Evolutionary conservation across 139 green algal species (phyloP), one percentile per base, ranked within the genome.

Genomic region (Auxenochlorella pyrenoidosa): DNA sequence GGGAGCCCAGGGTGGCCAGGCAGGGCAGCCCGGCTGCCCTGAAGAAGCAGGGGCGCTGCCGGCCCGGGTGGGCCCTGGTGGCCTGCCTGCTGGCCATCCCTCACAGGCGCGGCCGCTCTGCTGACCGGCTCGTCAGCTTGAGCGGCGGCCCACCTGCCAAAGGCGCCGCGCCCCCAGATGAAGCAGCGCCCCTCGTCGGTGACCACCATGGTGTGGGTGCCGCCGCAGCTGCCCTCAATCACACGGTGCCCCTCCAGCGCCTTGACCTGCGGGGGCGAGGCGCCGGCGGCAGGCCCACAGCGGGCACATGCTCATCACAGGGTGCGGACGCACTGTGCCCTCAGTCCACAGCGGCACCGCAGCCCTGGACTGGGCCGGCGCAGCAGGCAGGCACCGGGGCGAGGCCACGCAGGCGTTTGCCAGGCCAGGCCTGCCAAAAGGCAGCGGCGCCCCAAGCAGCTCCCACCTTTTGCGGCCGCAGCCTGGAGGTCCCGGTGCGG

Each of bases 161-260:
- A 97, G 36, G 90, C 93, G 80, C 90, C 94, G 0, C 95, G 89
- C n/a, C 96, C 96, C 94, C 95, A 98, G 51, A 93, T 91, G 88
- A 97, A 98, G 83, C 97, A 92, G 60, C 91, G 91, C 4, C 94
- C 95, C 47, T 93, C 82, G 16, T 83, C 87, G 1, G 95, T 96
- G 28, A 97, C 91, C 40, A 90, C 91, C 73, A 94, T 66, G 8
- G 93, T 95, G 90, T 98, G 95, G 2, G 92, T 96, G 73, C 95
- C 95, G 21, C 96, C 96, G 75, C 93, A 95, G 21, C 90, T 88
- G 19, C 91, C 93, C 90, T 97, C 92, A 70, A 96, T 89, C 58
- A 96, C 88, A 28, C 89, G 79, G 75, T 93, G 91, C 3, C 88
- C 89, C 77, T 94, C 92, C 63, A 85, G 75, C 30, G 82, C 82